Conservation (phyloP, 257 asterid species). For the Cordia subcordata region DNA sequence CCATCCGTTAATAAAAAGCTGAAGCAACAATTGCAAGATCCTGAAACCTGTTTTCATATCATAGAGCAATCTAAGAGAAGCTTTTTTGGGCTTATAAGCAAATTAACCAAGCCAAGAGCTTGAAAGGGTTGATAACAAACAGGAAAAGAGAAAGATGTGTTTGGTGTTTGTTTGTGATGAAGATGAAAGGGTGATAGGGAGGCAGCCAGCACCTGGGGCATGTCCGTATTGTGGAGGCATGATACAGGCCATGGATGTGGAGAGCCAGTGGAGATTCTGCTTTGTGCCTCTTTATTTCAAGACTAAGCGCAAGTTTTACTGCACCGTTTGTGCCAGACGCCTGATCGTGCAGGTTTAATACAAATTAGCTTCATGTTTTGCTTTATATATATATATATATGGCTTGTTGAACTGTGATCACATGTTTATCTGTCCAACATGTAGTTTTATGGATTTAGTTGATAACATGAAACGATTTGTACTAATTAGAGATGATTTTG, state of each 20-base stretch:
- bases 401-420: too few relatives aligned
- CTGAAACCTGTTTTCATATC: too few relatives aligned
- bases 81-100: too few relatives aligned
- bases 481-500: too few relatives aligned
- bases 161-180: conserved; percentile 82
- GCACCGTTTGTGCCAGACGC: conserved; percentile 67
- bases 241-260: conserved; percentile 84
- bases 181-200: conserved; percentile 66
- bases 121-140: neutral
- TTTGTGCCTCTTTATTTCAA: conserved; percentile 73
- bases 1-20: too few relatives aligned
- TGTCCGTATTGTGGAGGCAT: conserved; percentile 88
- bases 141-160: conserved; percentile 39
- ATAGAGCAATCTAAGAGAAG: too few relatives aligned
- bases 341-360: conserved; percentile 48
- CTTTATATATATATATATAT: too few relatives aligned
- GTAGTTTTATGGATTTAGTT: neutral
- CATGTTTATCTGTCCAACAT: too few relatives aligned
- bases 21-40: too few relatives aligned
- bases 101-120: too few relatives aligned
- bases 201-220: conserved; percentile 75
- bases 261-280: conserved; percentile 80
- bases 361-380: too few relatives aligned
- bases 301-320: conserved; percentile 57
- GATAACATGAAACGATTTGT: too few relatives aligned